Percentiles rank a stretch among this genome's conserved stretches.
Evolutionary conservation across 2,329 filamentous ascomycete species (phyloP).

Genomic region (Xylaria sp.): DNA sequence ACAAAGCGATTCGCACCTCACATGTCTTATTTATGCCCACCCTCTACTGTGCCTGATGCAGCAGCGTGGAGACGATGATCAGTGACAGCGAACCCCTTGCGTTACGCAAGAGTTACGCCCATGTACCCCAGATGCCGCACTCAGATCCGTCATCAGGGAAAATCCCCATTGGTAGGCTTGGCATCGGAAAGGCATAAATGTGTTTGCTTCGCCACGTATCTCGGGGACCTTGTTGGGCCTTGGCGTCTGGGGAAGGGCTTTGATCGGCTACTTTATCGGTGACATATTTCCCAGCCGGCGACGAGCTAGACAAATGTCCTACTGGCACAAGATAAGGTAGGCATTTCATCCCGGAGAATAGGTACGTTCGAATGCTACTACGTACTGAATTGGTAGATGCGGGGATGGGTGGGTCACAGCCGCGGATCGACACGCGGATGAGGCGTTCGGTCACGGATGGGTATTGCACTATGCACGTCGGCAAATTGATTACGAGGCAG

Average conservation of each 20-base stretch:
- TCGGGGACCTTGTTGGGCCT: not conserved
- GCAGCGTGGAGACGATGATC: not conserved
- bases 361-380: too few species aligned
- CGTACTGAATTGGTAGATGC: too few species aligned
- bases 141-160: not conserved
- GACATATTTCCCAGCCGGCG: constrained; percentile 13
- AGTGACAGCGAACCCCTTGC: not conserved
- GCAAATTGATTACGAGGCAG: too few species aligned
- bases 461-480: too few species aligned
- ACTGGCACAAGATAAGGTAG: too few species aligned
- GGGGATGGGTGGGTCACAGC: too few species aligned
- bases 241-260: constrained; percentile 13
- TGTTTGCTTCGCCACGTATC: constrained; percentile 4
- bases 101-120: not conserved
- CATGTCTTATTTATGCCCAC: not conserved
- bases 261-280: not conserved
- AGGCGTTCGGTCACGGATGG: too few species aligned
- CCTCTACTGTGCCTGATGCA: too few species aligned
- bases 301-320: too few species aligned
- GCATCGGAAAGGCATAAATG: not conserved
- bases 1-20: not conserved
- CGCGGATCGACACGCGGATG: too few species aligned
- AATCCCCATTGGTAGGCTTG: not conserved
- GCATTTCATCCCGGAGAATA: too few species aligned
- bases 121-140: constrained; percentile 16